A percentile compares a stretch with the other conserved stretches of the same genome.
Conservation (phyloP, 257 asterid species). For the Galeopsis tetrahit region DNA sequence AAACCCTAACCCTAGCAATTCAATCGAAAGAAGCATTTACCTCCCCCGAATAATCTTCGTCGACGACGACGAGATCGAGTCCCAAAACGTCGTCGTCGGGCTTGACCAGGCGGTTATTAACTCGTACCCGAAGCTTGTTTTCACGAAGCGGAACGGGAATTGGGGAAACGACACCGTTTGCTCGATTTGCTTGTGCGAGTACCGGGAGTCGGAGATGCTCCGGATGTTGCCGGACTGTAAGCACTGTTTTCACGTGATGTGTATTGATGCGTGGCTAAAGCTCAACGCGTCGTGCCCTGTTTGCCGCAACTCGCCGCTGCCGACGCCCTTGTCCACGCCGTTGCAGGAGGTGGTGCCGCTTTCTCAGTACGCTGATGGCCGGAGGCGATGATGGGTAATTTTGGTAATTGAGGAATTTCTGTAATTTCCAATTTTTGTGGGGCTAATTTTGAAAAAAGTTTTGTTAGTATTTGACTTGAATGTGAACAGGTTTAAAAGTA, state of each 20-base stretch:
- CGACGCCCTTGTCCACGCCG: conserved; percentile 94
- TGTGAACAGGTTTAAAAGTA: background rate
- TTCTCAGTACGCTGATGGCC: conserved; percentile 84
- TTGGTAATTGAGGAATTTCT: conserved; percentile 14
- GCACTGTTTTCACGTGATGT: conserved; percentile 86
- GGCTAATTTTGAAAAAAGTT: background rate
- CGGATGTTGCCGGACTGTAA: conserved; percentile 91
- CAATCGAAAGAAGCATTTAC: conserved; percentile 60
- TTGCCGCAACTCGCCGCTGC: conserved; percentile 92
- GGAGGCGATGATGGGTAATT: conserved; percentile 47
- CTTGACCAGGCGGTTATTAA: conserved; percentile 82
- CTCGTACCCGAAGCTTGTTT: conserved; percentile 77
- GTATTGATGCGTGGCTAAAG: conserved; percentile 95
- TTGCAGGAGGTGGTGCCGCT: conserved; percentile 97
- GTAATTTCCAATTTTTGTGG: conserved; percentile 28
- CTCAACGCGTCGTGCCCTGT: conserved; percentile 87
- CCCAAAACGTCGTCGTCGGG: conserved; percentile 61
- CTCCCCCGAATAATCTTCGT: conserved; percentile 85
- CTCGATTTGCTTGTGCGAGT: conserved; percentile 86
- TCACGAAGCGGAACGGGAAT: conserved; percentile 47
- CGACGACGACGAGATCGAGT: conserved; percentile 67
- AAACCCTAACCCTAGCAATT: conserved; percentile 11
- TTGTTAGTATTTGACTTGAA: background rate
- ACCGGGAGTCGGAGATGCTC: conserved; percentile 80
- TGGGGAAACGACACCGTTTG: conserved; percentile 65